Evolutionary conservation across 345 rosid species (phyloP), one percentile per base, ranked within the genome.

Genomic region (Orychophragmus violaceus): DNA sequence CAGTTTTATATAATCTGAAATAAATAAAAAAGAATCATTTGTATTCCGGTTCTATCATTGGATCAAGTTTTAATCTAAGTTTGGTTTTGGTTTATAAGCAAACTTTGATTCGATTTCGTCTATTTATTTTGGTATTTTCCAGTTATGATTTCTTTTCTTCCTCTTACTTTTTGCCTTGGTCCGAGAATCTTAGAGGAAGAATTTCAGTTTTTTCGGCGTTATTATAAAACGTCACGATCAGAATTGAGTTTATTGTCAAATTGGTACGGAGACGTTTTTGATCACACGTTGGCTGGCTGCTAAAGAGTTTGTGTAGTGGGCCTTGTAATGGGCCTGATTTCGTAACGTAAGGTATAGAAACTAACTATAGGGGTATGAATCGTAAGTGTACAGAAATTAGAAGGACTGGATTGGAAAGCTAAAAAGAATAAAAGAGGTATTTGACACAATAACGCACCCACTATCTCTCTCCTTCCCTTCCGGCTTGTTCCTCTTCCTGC

Each of bases 401-500:
- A 54, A 74, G 70, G 64, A 74, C 5, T 62, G 0, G 18, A 54
- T 5, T 35, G 2, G 16, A 22, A 74, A 68, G 27, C n/a, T 18
- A 0, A 36, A 53, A 66, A 24, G 45, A 67, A 61, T 67, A 68
- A 74, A 61, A 62, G 7, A 32, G 36, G 50, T 48, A 10, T 33
- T 61, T 56, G 58, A 14, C 64, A 60, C 74, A 68, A 74, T 74
- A 74, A 53, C 69, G 69, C 65, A 74, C 74, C 78, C 78, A 74
- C 69, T 74, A 33, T 52, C 67, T 66, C 41, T 54, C 66, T 57
- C 23, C 70, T 59, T 66, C 61, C 19, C 44, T 28, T 64, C 35
- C 39, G n/a, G 30, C 60, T 23, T 18, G 64, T 9, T 33, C 76
- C 8, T 63, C 63, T 1, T 64, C 69, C 11, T 71, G 24, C 44